These are phyloP conservation scores for Sporodiniella umbellata DNA, from an alignment of 371 early-diverging fungal species.

Conservation along the genomic window DNA sequence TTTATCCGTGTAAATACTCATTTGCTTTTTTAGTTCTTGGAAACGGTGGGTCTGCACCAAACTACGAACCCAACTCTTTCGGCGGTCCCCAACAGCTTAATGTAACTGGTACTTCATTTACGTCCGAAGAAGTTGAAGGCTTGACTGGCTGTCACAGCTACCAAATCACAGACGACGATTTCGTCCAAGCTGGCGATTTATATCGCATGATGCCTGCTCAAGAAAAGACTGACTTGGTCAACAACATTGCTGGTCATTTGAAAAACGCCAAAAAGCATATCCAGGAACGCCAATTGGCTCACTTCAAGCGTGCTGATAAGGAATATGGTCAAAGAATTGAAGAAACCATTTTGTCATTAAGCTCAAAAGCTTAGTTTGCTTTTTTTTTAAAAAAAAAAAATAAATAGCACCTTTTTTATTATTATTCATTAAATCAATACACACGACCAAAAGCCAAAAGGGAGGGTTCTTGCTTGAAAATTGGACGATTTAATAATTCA, in stretches of 20 bases:
- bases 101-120: constrained; percentile 38
- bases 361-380: constrained; percentile 20
- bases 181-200: constrained; percentile 69
- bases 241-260: constrained; percentile 70
- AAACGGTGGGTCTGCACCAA: constrained; percentile 67
- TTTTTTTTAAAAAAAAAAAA: too few species aligned
- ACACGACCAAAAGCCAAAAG: too few species aligned
- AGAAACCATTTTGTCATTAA: constrained; percentile 17
- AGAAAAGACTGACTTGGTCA: constrained; percentile 66
- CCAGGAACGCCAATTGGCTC: constrained; percentile 70
- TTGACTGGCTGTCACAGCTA: constrained; percentile 60
- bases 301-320: constrained; percentile 49
- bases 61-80: constrained; percentile 77
- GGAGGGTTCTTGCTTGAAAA: too few species aligned
- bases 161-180: constrained; percentile 64
- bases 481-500: too few species aligned
- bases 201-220: constrained; percentile 64
- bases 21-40: constrained; percentile 34
- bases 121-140: constrained; percentile 43
- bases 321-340: constrained; percentile 27
- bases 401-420: too few species aligned
- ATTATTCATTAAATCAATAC: too few species aligned
- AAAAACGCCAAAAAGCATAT: constrained; percentile 70
- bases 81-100: constrained; percentile 58
- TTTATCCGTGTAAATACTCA: not conserved